Evolutionary conservation across 495 filamentous ascomycete genomes (phyloP), one percentile per base, ranked within the genome.

Genomic region (Penicillium desertorum): DNA sequence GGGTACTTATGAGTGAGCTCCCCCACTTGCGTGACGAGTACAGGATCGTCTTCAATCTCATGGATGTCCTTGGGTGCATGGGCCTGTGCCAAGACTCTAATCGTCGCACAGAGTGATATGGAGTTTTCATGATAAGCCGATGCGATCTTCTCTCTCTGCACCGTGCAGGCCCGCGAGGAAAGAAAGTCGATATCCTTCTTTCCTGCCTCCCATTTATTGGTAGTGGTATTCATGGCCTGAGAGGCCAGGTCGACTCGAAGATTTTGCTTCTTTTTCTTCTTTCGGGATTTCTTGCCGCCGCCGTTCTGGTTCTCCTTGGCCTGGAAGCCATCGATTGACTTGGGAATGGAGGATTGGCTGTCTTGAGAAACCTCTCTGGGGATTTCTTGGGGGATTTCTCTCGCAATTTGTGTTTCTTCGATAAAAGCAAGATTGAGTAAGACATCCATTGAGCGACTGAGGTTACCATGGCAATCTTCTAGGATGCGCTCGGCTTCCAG

Each of bases 321-420:
- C 25, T 76, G 78, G 63, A 97, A 97, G 0, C 83, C 92, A 56
- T 97, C 91, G 11, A 96, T 74, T 2, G 92, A 89, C 66, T 88
- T 91, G 2, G 81, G 81, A 12, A 83, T 67, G 5, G 60, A 64
- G 1, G 70, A 62, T 22, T 79, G 75, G 2, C 76, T 75, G 7
- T 74, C 71, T 19, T 68, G 65, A 16, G 53, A 58, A 1, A 54
- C 17, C n/a, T 55, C 52, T 34, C 20, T 27, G 6, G 51, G 51
- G 9, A 23, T 55, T 37, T 47, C 25, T 39, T 55, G 52, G 2
- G 43, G 22, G 1, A n/a, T 16, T 2, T 27, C 52, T 9, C 32
- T 9, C 0, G 52, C 52, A 55, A 55, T 46, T 19, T 70, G 62
- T 3, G 76, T 71, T 34, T 90, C 79, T 41, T 88, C 81, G 16